These are phyloP conservation scores for Starmerella floricola DNA, from an alignment of 805 yeast genomes.

Conservation along the genomic window DNA sequence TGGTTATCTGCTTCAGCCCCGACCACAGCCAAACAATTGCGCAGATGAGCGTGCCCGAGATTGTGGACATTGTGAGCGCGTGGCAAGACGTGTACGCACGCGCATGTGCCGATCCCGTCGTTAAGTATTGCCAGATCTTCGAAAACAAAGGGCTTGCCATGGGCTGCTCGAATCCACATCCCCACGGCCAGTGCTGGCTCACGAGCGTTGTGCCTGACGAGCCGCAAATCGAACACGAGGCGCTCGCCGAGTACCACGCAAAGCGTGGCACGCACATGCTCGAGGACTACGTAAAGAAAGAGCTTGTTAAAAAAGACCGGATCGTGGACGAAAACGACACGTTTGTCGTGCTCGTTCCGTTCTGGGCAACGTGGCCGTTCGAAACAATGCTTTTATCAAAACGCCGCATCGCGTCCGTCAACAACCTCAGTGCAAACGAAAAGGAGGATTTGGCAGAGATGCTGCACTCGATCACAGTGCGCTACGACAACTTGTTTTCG, in stretches of 20 bases:
- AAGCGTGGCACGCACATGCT: conserved; percentile 40
- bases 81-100: conserved; percentile 46
- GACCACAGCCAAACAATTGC: conserved; percentile 57
- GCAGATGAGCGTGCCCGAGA: conserved; percentile 38
- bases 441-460: conserved; percentile 45
- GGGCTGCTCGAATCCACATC: conserved; percentile 77
- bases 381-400: conserved; percentile 56
- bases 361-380: conserved; percentile 78
- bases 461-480: conserved; percentile 42
- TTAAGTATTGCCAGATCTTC: conserved; percentile 53
- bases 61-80: conserved; percentile 41
- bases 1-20: conserved; percentile 62
- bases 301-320: conserved; percentile 34
- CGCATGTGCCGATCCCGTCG: conserved; percentile 32
- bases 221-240: conserved; percentile 44
- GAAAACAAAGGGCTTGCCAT: conserved; percentile 69
- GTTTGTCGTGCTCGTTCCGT: conserved; percentile 59
- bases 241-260: conserved; percentile 38
- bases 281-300: conserved; percentile 50
- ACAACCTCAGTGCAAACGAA: conserved; percentile 32
- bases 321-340: conserved; percentile 48
- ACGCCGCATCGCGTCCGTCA: conserved; percentile 39
- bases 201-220: conserved; percentile 53
- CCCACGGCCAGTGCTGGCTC: conserved; percentile 77
- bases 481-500: conserved; percentile 58